Conservation (phyloP, 2,329 filamentous ascomycete genomes). For the Colletotrichum australisinense region DNA sequence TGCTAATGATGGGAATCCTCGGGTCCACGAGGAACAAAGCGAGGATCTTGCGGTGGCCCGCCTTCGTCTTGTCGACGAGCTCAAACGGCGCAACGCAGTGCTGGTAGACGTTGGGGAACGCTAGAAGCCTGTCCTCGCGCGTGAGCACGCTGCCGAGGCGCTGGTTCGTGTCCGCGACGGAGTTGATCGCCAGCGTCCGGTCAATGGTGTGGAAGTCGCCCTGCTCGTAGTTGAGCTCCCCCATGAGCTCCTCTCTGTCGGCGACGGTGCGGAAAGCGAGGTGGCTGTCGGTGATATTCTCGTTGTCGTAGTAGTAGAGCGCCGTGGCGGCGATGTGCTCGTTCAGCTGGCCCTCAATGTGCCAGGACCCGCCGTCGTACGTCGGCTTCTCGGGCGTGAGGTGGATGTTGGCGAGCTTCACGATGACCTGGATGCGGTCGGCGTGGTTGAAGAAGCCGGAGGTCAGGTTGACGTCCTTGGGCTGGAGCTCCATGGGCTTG, state of each 20-base stretch:
- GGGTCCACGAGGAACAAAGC: constrained; percentile 73
- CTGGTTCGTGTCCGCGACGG: constrained; percentile 44
- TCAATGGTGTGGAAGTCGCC: constrained; percentile 47
- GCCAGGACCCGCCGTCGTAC: constrained; percentile 66
- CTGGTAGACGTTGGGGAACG: constrained; percentile 67
- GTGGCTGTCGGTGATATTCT: constrained; percentile 67
- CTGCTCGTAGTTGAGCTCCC: constrained; percentile 45
- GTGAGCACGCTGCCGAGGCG: constrained; percentile 61
- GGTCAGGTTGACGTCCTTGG: constrained; percentile 40
- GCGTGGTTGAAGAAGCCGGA: constrained; percentile 44
- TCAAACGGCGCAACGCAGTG: constrained; percentile 64
- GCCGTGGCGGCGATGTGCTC: constrained; percentile 74
- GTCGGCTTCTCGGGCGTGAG: constrained; percentile 67
- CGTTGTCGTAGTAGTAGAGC: constrained; percentile 69
- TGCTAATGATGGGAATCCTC: constrained; percentile 53
- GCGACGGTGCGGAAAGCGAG: constrained; percentile 62
- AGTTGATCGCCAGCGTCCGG: constrained; percentile 48
- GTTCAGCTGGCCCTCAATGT: constrained; percentile 67
- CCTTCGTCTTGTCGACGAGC: constrained; percentile 60
- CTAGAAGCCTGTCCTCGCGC: constrained; percentile 59
- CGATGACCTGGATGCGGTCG: constrained; percentile 67
- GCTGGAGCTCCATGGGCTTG: not conserved
- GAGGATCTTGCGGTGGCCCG: constrained; percentile 70
- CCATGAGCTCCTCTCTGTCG: constrained; percentile 43
- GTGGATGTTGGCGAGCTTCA: constrained; percentile 72